Conservation (phyloP, 495 filamentous ascomycete species). For the Schizothecium vesticola region DNA sequence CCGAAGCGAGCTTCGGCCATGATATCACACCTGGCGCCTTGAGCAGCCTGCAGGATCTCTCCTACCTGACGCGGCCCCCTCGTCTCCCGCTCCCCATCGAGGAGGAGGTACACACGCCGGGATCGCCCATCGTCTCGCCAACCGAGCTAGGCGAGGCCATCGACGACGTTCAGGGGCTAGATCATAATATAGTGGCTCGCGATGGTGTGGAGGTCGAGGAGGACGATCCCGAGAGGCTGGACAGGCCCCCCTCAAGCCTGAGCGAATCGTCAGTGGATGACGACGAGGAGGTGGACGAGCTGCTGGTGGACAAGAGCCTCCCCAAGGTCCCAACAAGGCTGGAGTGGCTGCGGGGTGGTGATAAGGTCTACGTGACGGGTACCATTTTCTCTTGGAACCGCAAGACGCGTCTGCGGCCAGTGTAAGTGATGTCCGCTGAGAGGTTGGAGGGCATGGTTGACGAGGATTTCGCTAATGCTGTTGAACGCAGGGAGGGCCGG, state of each 20-base stretch:
- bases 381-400: constrained; percentile 95
- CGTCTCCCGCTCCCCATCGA: constrained; percentile 87
- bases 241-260: constrained; percentile 53
- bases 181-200: neutral
- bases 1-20: constrained; percentile 32
- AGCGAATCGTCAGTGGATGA: constrained; percentile 64
- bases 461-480: constrained; percentile 13
- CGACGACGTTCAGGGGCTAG: constrained; percentile 30
- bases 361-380: constrained; percentile 92
- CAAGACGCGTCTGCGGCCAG: constrained; percentile 77
- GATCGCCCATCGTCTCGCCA: constrained; percentile 74
- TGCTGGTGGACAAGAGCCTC: constrained; percentile 58
- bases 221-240: constrained; percentile 6
- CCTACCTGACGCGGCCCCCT: constrained; percentile 67
- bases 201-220: constrained; percentile 38
- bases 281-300: constrained; percentile 77
- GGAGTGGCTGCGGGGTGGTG: constrained; percentile 71
- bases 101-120: constrained; percentile 77
- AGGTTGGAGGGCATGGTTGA: neutral
- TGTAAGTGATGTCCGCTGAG: constrained; percentile 53
- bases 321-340: constrained; percentile 73
- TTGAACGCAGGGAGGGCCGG: constrained; percentile 43
- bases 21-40: constrained; percentile 32
- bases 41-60: constrained; percentile 49
- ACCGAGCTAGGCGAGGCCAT: constrained; percentile 51